Percentiles rank a stretch among this genome's conserved stretches.
These are phyloP conservation scores for Grosmannia huntii DNA, from an alignment of 2,329 filamentous ascomycete species.

Conservation along the genomic window DNA sequence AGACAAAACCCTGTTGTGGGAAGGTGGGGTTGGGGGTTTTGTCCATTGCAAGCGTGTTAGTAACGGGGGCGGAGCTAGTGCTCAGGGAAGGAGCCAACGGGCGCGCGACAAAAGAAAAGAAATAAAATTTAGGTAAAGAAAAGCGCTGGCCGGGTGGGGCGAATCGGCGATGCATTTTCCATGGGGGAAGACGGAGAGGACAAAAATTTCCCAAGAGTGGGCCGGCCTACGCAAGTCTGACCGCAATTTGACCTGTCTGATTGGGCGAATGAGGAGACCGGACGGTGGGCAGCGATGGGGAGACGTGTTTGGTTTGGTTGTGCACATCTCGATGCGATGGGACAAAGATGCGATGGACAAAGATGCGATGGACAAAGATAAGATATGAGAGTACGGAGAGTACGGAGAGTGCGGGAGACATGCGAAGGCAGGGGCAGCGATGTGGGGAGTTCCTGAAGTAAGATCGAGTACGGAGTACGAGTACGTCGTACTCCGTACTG, in stretches of 20 bases:
- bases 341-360: no score
- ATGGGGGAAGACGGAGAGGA: background rate
- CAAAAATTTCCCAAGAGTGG: background rate
- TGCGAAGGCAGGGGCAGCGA: no score
- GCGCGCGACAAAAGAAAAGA: background rate
- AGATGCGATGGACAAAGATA: no score
- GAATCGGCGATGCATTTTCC: background rate
- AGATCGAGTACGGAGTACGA: no score
- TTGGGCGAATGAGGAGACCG: background rate
- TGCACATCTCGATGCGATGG: no score
- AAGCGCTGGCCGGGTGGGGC: background rate
- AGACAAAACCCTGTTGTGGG: background rate
- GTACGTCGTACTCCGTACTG: no score
- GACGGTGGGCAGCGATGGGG: no score
- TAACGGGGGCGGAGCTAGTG: background rate
- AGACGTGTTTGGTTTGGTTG: no score
- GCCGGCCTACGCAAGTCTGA: background rate
- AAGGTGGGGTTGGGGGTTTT: background rate
- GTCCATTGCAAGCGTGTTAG: background rate
- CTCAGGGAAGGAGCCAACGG: background rate
- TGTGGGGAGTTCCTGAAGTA: no score
- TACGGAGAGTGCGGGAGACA: no score
- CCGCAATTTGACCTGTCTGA: background rate
- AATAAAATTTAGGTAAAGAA: background rate
- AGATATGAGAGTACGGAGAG: no score